A percentile compares a stretch with the other conserved stretches of the same genome.
phyloP scores from a whole-genome alignment of 805 yeast species.

The Lachancea quebecensis region DNA sequence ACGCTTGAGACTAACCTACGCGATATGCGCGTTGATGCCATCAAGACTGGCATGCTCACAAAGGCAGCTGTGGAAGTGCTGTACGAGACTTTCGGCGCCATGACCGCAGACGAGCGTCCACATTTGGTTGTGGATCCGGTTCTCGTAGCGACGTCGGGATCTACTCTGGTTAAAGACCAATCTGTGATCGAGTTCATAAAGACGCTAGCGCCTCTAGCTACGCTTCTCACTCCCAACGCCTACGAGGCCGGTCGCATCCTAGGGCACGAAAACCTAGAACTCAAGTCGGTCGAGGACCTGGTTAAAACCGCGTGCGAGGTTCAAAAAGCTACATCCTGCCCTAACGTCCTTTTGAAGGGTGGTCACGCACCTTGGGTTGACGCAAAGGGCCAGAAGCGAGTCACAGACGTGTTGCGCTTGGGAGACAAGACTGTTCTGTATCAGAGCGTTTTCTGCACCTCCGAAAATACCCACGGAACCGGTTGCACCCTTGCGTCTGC shows the following conservation, averaged over 20 bases:
- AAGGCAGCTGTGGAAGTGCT: conserved; percentile 46
- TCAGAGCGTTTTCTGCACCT: conserved; percentile 38
- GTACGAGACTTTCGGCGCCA: conserved; percentile 29
- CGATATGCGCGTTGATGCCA: conserved; percentile 57
- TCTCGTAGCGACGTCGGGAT: conserved; percentile 75
- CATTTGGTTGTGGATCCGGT: conserved; percentile 74
- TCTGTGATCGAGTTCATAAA: conserved; percentile 40
- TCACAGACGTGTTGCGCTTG: conserved; percentile 51
- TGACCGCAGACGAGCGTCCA: conserved; percentile 27
- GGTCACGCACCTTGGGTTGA: conserved; percentile 57
- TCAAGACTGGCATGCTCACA: conserved; percentile 77
- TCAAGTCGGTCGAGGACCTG: conserved; percentile 37
- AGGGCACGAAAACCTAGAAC: conserved; percentile 21
- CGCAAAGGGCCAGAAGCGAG: conserved; percentile 24
- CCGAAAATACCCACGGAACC: conserved; percentile 74
- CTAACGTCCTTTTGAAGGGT: conserved; percentile 65
- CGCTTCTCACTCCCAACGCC: conserved; percentile 67
- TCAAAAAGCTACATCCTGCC: conserved; percentile 35
- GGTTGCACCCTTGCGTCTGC: conserved; percentile 85
- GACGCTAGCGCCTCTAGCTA: conserved; percentile 45
- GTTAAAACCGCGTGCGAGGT: conserved; percentile 35
- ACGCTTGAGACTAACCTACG: conserved; percentile 48
- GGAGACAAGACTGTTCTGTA: conserved; percentile 38
- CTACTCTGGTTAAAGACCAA: conserved; percentile 40
- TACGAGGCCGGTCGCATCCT: conserved; percentile 50